Evolutionary conservation across 2,329 filamentous ascomycete genomes (phyloP).

Genomic region (Diaporthe amygdali): DNA sequence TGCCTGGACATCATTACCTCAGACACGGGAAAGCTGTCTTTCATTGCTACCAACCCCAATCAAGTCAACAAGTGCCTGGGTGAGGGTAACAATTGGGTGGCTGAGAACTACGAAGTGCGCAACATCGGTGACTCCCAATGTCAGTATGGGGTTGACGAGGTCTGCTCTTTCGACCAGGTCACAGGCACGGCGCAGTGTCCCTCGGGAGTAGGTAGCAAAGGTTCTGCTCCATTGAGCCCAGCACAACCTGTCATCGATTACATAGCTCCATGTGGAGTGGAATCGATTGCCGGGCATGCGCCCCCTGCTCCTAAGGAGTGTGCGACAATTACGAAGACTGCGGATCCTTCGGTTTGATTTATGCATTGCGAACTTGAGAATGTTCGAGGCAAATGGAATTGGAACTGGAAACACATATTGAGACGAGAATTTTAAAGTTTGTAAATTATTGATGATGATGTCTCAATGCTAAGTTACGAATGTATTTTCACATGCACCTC

Average conservation of each 20-base stretch:
- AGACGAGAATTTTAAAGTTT: too few relatives aligned
- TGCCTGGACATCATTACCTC: conserved; percentile 57
- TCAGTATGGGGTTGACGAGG: conserved; percentile 55
- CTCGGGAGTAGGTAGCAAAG: neutral
- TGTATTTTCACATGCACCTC: too few relatives aligned
- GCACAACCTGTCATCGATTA: conserved; percentile 10
- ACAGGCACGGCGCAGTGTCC: neutral
- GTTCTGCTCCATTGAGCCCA: neutral
- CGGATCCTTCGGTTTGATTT: neutral
- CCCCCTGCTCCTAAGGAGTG: neutral
- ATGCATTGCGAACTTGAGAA: too few relatives aligned
- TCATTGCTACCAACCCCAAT: conserved; percentile 61
- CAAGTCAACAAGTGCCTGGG: conserved; percentile 53
- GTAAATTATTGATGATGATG: too few relatives aligned
- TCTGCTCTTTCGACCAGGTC: conserved; percentile 43
- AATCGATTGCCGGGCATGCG: neutral
- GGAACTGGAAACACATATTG: too few relatives aligned
- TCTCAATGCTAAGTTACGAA: too few relatives aligned
- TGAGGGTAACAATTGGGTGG: conserved; percentile 54
- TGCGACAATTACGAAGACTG: neutral
- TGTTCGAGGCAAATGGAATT: too few relatives aligned
- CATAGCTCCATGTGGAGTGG: neutral
- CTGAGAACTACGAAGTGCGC: conserved; percentile 55
- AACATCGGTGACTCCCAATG: conserved; percentile 59
- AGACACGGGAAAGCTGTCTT: conserved; percentile 54